A percentile compares a stretch with the other conserved stretches of the same genome.
phyloP scores from a whole-genome alignment of 192 early-diverging fungal genomes.

The Cetraspora pellucida region DNA sequence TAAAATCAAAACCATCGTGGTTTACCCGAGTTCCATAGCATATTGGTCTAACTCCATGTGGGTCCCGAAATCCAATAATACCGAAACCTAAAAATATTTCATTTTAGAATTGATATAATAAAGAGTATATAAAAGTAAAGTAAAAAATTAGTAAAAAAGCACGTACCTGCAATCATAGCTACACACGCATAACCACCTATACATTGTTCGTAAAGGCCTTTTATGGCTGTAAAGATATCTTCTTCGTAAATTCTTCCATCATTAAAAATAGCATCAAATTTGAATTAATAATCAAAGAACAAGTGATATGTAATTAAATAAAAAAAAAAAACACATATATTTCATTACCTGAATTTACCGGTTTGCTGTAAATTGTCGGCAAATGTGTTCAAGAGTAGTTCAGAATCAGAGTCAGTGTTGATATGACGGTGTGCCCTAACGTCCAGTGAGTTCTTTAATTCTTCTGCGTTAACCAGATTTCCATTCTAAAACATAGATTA shows the following conservation, averaged over 20 bases:
- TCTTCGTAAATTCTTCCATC: slow-evolving; percentile 88
- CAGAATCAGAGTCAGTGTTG: slow-evolving; percentile 99
- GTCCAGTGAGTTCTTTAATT: slow-evolving; percentile 89
- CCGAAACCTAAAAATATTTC: slow-evolving; percentile 70
- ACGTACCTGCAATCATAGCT: slow-evolving; percentile 89
- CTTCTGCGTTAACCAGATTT: slow-evolving; percentile 92
- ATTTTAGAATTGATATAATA: background rate
- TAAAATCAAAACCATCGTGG: slow-evolving; percentile 84
- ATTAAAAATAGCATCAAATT: background rate
- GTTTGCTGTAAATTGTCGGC: slow-evolving; percentile 97
- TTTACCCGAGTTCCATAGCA: slow-evolving; percentile 84
- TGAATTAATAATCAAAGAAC: background rate
- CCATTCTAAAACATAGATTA: slow-evolving; percentile 73
- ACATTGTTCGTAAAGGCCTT: slow-evolving; percentile 80
- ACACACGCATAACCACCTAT: slow-evolving; percentile 93
- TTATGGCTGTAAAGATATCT: slow-evolving; percentile 94
- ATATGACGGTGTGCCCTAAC: slow-evolving; percentile 97
- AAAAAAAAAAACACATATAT: background rate
- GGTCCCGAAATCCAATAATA: slow-evolving; percentile 92
- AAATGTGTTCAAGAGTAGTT: slow-evolving; percentile 96
- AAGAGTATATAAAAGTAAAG: background rate
- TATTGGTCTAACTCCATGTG: slow-evolving; percentile 95
- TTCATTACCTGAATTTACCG: slow-evolving; percentile 80
- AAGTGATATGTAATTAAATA: background rate
- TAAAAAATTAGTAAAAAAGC: background rate